Base-by-base conservation (phyloP, 768 basidiomycete species). In the Hygrocybe coccinea region DNA sequence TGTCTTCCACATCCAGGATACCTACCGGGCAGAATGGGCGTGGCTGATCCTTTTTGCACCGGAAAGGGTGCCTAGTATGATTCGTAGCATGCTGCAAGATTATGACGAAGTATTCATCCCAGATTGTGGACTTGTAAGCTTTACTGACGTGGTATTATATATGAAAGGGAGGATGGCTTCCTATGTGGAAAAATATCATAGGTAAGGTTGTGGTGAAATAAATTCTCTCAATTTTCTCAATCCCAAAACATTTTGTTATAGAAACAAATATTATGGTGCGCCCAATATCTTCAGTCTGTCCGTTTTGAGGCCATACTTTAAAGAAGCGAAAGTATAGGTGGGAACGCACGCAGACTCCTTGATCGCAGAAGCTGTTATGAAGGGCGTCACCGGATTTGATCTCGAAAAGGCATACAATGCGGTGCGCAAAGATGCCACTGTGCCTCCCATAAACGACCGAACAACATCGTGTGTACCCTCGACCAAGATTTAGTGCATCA, bases 131-230 rank as follows among this genome's bases (percentile, higher is more conserved):
- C 15, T 12, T 37, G 60, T 77, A 9, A 24, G 21, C n/a, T 3
- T 12, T 17, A 47, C 17, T 36, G 14, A 5, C 35, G 43, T 2
- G 14, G 25, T n/a, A 8, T 8, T 9, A 58, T 14, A 21, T 22
- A 25, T 2, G 19, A 2, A 36, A 79, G 83, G 81, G 87, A 14
- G 90, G 90, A 2, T 89, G 89, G 87, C 70, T 92, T 36, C 90
- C 90, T 0, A 91, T 91, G 89, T 92, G 90, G 90, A 91, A 91
- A 71, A 91, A 91, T 58, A 79, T 91, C 12, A 81, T 87, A 22
- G 83, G 83, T 81, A 46, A 58, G 73, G 3, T 7, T 29, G 29
- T 29, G 24, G 21, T 12, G 59, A 25, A 17, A 43, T 11, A 37
- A 19, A 38, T 33, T 29, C 44, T 33, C 24, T 22, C n/a, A 14